Conservation (phyloP, 1,139 yeast species). For the Yamadazyma diddensiae region DNA sequence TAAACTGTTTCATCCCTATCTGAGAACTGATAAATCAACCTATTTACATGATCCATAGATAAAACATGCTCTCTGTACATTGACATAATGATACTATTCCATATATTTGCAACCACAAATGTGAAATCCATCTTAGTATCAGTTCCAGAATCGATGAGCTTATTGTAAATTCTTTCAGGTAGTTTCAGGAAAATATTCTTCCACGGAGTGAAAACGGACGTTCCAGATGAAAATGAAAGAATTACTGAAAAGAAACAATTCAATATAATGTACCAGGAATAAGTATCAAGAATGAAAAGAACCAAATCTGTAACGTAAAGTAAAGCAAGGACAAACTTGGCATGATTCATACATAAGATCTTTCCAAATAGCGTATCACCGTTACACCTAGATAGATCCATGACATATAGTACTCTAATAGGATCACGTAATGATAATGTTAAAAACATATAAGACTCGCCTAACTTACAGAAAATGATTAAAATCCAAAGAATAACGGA, state of each 20-base stretch:
- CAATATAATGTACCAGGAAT: slow-evolving; percentile 84
- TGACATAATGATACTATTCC: slow-evolving; percentile 77
- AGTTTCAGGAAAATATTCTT: slow-evolving; percentile 70
- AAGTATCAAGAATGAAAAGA: slow-evolving; percentile 79
- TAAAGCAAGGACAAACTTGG: slow-evolving; percentile 51
- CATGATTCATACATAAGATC: slow-evolving; percentile 57
- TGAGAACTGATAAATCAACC: slow-evolving; percentile 31
- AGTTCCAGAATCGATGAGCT: slow-evolving; percentile 43
- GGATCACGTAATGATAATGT: slow-evolving; percentile 81
- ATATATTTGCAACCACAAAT: slow-evolving; percentile 57
- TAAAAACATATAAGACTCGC: slow-evolving; percentile 79
- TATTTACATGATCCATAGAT: slow-evolving; percentile 68
- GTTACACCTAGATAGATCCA: slow-evolving; percentile 58
- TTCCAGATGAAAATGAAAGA: slow-evolving; percentile 69
- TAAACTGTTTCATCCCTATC: slow-evolving; percentile 25
- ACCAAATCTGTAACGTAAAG: slow-evolving; percentile 67
- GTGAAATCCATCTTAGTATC: slow-evolving; percentile 33
- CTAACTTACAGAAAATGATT: slow-evolving; percentile 68
- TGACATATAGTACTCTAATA: slow-evolving; percentile 58
- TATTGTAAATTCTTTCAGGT: slow-evolving; percentile 70
- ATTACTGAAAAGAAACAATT: slow-evolving; percentile 71
- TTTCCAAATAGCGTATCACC: slow-evolving; percentile 56
- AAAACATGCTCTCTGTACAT: slow-evolving; percentile 76
- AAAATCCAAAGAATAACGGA: slow-evolving; percentile 66
- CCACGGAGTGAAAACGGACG: slow-evolving; percentile 87